Evolutionary conservation across 306 rosid species (phyloP).

Genomic region (Sesbania bispinosa): DNA sequence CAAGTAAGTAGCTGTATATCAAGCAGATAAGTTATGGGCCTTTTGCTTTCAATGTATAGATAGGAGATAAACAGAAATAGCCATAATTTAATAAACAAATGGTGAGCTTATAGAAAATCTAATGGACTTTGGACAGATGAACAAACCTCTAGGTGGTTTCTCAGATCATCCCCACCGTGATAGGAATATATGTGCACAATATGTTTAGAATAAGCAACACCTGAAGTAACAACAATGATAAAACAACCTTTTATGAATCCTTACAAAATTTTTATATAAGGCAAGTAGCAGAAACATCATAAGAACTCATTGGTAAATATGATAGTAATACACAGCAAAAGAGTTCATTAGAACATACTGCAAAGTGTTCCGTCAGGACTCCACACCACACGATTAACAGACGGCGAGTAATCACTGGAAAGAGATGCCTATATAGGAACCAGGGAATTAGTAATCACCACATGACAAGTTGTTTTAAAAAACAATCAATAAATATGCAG

Average conservation of each 20-base stretch:
- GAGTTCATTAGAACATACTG: conserved; percentile 49
- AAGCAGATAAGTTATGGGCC: background rate
- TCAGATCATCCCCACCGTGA: conserved; percentile 80
- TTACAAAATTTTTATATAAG: background rate
- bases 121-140: conserved; percentile 11
- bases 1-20: conserved; percentile 14
- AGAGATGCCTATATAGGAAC: conserved; percentile 65
- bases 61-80: conserved; percentile 10
- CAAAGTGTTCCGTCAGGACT: conserved; percentile 91
- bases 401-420: conserved; percentile 68
- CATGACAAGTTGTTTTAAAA: background rate
- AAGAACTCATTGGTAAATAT: background rate
- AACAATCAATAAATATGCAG: conserved; percentile 11
- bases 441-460: conserved; percentile 23
- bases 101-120: conserved; percentile 11
- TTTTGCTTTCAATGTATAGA: background rate
- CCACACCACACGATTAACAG: conserved; percentile 93
- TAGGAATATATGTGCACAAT: conserved; percentile 90
- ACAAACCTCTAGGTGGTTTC: conserved; percentile 93
- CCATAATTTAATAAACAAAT: background rate
- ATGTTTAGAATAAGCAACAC: conserved; percentile 97
- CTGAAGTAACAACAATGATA: conserved; percentile 46
- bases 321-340: background rate
- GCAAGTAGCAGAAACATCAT: background rate
- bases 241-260: conserved; percentile 5